Conservation (phyloP, 192 early-diverging fungal species). For the Umbelopsis vinacea region DNA sequence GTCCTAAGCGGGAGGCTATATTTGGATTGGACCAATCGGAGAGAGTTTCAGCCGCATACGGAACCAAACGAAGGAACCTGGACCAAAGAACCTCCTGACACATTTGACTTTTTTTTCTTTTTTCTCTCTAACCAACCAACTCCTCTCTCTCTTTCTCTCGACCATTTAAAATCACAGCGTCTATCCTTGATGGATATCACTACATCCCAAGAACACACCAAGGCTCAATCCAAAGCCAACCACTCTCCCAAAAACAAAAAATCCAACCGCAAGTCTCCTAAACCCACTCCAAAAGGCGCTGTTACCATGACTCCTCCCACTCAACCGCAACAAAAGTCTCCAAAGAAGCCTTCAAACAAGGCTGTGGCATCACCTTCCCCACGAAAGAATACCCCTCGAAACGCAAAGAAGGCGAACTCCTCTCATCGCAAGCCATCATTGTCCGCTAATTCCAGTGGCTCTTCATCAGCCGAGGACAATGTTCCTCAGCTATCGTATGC, state of each 20-base stretch:
- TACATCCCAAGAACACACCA: not conserved
- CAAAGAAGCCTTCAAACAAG: not conserved
- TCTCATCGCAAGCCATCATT: not conserved
- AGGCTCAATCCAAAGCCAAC: not conserved
- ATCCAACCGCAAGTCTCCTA: not conserved
- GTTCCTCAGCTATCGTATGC: not conserved
- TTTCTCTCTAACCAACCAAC: not conserved
- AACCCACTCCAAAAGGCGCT: not conserved
- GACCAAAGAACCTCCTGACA: not conserved
- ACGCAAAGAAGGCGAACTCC: not conserved
- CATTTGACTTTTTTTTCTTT: not conserved
- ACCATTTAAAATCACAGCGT: not conserved
- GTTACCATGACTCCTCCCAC: not conserved
- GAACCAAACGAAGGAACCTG: not conserved
- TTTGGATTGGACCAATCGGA: slow-evolving; percentile 12
- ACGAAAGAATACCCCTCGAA: not conserved
- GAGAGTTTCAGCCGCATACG: not conserved
- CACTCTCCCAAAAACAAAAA: not conserved
- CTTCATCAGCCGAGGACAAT: not conserved
- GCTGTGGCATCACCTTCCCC: not conserved
- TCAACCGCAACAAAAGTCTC: not conserved
- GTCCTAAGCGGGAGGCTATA: not conserved
- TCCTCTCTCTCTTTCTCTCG: not conserved
- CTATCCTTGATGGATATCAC: not conserved
- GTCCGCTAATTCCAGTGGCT: not conserved